Evolutionary conservation across 164 flowering plant species (phyloP).

Genomic region (Umbellularia californica): DNA sequence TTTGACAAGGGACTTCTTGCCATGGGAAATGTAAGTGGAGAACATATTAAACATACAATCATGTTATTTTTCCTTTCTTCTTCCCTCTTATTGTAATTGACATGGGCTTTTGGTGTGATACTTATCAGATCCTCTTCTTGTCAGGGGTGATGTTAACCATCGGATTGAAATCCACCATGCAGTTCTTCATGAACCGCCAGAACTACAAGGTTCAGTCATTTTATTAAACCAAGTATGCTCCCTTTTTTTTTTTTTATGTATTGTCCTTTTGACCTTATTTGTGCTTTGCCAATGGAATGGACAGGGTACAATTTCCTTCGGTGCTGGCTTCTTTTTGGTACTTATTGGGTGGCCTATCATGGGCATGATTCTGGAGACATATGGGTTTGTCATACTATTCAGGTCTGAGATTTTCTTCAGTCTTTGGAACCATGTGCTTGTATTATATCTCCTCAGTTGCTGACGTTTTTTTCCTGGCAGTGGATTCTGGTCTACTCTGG

Average conservation of each 20-base stretch:
- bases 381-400: conserved; percentile 89
- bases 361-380: conserved; percentile 92
- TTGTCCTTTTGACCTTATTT: conserved; percentile 1
- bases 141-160: conserved; percentile 91
- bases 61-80: background rate
- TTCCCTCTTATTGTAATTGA: background rate
- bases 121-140: conserved; percentile 82
- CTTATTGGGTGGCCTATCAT: conserved; percentile 90
- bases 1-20: conserved; percentile 95
- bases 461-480: conserved; percentile 34
- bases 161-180: conserved; percentile 83
- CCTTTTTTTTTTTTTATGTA: background rate
- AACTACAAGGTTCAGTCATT: conserved; percentile 61
- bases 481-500: conserved; percentile 95
- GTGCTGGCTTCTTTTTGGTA: conserved; percentile 82
- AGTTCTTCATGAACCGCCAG: conserved; percentile 85
- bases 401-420: conserved; percentile 38
- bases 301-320: conserved; percentile 91
- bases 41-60: too few species aligned
- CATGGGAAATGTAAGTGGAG: conserved; percentile 90
- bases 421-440: background rate
- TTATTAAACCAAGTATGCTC: too few species aligned
- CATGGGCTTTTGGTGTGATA: conserved; percentile 15
- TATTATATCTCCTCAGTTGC: background rate
- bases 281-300: conserved; percentile 4